Evolutionary conservation across 768 basidiomycete genomes (phyloP).

Genomic region (Hericium rajendrae): DNA sequence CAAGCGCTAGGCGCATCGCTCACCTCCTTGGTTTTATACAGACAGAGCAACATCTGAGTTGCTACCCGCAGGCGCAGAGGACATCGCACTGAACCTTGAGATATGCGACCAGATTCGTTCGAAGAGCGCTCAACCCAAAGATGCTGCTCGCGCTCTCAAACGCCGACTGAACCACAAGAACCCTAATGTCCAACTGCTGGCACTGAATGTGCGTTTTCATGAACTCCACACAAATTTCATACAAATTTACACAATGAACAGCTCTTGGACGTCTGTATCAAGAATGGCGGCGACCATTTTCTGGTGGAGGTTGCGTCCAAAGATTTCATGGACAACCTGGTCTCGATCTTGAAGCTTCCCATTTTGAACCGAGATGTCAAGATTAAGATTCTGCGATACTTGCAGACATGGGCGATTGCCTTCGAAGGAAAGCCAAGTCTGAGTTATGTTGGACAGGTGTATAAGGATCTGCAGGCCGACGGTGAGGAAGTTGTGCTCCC

Average conservation of each 20-base stretch:
- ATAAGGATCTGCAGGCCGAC: conserved; percentile 65
- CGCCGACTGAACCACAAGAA: conserved; percentile 87
- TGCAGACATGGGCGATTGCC: conserved; percentile 93
- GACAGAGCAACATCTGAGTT: conserved; percentile 94
- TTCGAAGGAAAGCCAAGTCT: conserved; percentile 76
- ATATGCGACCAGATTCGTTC: conserved; percentile 96
- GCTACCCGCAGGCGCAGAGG: conserved; percentile 72
- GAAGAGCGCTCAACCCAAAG: conserved; percentile 75
- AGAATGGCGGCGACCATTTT: conserved; percentile 95
- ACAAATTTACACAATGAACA: conserved; percentile 22
- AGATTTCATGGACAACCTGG: conserved; percentile 91
- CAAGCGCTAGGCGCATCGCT: not conserved
- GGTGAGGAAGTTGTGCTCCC: conserved; percentile 35
- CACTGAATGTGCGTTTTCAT: conserved; percentile 58
- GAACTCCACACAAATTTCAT: not conserved
- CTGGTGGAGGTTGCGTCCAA: conserved; percentile 74
- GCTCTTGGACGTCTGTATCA: conserved; percentile 87
- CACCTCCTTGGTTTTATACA: conserved; percentile 20
- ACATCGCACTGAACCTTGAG: conserved; percentile 89
- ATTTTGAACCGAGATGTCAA: conserved; percentile 75
- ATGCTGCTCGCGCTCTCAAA: conserved; percentile 84
- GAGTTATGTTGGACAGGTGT: conserved; percentile 69
- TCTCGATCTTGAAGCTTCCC: conserved; percentile 77
- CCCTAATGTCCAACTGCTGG: conserved; percentile 85
- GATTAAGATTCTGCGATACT: conserved; percentile 58